Conservation (phyloP, 2,329 filamentous ascomycete genomes). For the Xylariaceae sp. region DNA sequence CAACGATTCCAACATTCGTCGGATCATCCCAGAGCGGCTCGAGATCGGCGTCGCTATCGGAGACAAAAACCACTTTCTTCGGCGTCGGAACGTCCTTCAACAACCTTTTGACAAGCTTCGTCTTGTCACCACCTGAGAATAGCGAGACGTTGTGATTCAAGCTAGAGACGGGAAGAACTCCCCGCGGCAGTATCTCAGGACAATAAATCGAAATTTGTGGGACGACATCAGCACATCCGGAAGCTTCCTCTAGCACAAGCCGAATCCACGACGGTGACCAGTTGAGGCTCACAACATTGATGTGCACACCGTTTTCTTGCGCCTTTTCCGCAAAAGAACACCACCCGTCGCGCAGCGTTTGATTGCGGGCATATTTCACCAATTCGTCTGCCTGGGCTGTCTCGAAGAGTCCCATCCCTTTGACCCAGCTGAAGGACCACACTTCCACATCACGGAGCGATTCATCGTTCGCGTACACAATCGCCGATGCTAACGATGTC, state of each 20-base stretch:
- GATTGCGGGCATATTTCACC: constrained; percentile 5
- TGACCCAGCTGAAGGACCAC: constrained; percentile 10
- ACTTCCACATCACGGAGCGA: constrained; percentile 9
- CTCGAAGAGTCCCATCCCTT: constrained; percentile 11
- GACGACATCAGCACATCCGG: constrained; percentile 4
- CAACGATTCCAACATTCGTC: constrained; percentile 11
- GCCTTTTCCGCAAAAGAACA: constrained; percentile 9
- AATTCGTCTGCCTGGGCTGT: constrained; percentile 4
- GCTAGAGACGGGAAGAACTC: constrained; percentile 2
- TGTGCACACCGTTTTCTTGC: background rate
- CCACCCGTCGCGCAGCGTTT: constrained; percentile 11
- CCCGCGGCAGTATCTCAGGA: constrained; percentile 9
- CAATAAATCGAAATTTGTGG: constrained; percentile 5
- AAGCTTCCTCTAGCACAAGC: constrained; percentile 8
- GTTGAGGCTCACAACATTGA: constrained; percentile 12
- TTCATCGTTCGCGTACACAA: constrained; percentile 6
- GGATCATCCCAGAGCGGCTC: constrained; percentile 9
- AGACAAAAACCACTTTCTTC: constrained; percentile 9
- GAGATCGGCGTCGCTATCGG: constrained; percentile 10
- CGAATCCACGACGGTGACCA: constrained; percentile 12
- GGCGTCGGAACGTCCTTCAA: background rate
- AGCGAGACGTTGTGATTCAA: constrained; percentile 6
- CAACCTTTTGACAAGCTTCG: constrained; percentile 1
- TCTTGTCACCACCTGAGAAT: constrained; percentile 10
- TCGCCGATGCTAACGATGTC: constrained; percentile 4